phyloP scores from a whole-genome alignment of 257 asterid genomes.

The Solanum chmielewskii region DNA sequence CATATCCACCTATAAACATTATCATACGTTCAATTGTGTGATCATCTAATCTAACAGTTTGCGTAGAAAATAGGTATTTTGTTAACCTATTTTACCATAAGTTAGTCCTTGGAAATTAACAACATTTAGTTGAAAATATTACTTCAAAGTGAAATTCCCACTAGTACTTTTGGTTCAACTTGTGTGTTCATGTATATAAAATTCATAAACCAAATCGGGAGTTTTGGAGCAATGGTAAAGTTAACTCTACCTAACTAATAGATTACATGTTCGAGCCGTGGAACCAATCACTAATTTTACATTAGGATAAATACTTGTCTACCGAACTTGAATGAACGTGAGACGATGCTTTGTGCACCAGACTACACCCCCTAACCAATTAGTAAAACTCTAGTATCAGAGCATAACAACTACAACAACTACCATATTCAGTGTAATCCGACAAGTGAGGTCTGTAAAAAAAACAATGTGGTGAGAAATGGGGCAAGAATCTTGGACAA shows the following conservation, averaged over 20 bases:
- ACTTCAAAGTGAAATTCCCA: too few species aligned
- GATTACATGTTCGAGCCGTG: neutral
- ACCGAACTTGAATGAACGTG: neutral
- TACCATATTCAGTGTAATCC: neutral
- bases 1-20: conserved; percentile 20
- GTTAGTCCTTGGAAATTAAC: too few species aligned
- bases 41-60: neutral
- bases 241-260: neutral
- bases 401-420: neutral
- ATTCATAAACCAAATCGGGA: neutral
- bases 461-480: neutral
- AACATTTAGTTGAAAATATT: too few species aligned
- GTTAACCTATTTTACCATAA: too few species aligned
- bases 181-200: neutral
- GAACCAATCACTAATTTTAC: neutral
- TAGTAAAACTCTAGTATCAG: neutral
- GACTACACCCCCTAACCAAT: neutral
- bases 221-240: neutral
- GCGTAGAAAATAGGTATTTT: too few species aligned
- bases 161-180: neutral
- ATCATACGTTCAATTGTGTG: neutral
- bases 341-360: too few species aligned
- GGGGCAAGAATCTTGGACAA: neutral
- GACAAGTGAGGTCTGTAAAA: neutral
- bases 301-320: neutral